A percentile compares a stretch with the other conserved stretches of the same genome.
Conservation (phyloP, 805 yeast species). For the Saturnispora diversa region DNA sequence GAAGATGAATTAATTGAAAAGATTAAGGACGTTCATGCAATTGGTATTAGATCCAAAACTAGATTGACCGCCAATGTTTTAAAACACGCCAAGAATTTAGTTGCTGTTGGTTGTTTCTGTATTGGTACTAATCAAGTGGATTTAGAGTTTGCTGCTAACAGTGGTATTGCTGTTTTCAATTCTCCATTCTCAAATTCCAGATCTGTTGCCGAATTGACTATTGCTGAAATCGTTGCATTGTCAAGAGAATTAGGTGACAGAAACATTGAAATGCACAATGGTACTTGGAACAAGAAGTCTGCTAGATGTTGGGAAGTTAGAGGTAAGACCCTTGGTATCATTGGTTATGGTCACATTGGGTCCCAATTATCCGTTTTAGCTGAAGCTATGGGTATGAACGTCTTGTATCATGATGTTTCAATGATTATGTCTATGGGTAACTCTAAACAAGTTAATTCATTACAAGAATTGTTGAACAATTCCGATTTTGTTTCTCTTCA, state of each 20-base stretch:
- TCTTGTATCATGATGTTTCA: constrained; percentile 80
- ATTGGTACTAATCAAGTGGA: constrained; percentile 98
- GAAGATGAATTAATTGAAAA: constrained; percentile 94
- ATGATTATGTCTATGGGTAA: constrained; percentile 97
- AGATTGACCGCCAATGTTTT: constrained; percentile 73
- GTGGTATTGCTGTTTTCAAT: constrained; percentile 87
- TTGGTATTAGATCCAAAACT: constrained; percentile 97
- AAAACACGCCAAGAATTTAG: constrained; percentile 80
- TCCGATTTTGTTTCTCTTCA: constrained; percentile 90
- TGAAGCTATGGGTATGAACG: constrained; percentile 96
- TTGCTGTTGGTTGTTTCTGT: constrained; percentile 95
- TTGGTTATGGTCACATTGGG: constrained; percentile 98
- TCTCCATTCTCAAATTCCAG: constrained; percentile 97
- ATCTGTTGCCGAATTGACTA: constrained; percentile 95
- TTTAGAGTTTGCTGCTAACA: constrained; percentile 80
- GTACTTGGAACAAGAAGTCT: constrained; percentile 95
- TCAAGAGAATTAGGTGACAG: constrained; percentile 98
- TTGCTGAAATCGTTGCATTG: constrained; percentile 86
- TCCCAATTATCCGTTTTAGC: constrained; percentile 94
- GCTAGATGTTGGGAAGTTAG: constrained; percentile 98
- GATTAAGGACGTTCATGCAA: constrained; percentile 88
- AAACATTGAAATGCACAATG: constrained; percentile 90
- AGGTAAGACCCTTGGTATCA: constrained; percentile 94
- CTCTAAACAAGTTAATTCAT: constrained; percentile 82
- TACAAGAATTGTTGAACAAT: constrained; percentile 69